Conservation (phyloP, 768 basidiomycete species). For the Ramaria sp. region DNA sequence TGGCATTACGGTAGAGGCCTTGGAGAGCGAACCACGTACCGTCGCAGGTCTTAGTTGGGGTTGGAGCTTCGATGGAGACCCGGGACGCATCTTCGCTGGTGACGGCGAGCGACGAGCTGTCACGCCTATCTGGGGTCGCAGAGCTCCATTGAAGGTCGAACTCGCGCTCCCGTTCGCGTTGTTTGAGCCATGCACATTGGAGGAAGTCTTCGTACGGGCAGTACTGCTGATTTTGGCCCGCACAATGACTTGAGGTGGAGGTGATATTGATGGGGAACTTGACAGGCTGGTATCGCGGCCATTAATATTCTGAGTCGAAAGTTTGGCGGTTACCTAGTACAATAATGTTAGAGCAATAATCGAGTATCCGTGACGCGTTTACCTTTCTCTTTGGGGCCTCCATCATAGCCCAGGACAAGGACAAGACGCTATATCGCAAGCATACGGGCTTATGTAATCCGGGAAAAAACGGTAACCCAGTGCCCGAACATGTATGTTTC, state of each 20-base stretch:
- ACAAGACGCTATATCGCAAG: neutral
- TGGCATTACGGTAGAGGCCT: neutral
- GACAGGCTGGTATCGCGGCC: neutral
- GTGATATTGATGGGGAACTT: neutral
- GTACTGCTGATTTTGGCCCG: conserved; percentile 7
- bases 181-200: neutral
- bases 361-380: neutral
- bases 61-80: neutral
- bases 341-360: neutral
- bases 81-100: conserved; percentile 6
- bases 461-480: too few species aligned
- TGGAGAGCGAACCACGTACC: neutral
- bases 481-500: too few species aligned
- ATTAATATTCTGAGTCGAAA: neutral
- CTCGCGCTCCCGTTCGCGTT: neutral
- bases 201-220: neutral
- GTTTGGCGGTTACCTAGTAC: conserved; percentile 2
- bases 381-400: conserved; percentile 7
- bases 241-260: neutral
- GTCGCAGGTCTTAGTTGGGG: neutral
- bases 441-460: too few species aligned
- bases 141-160: neutral
- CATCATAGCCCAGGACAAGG: neutral
- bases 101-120: conserved; percentile 6
- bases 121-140: neutral